Percentiles rank a stretch among this genome's conserved stretches.
Conservation (phyloP, 2,329 filamentous ascomycete species). For the Aspergillus neoniger region DNA sequence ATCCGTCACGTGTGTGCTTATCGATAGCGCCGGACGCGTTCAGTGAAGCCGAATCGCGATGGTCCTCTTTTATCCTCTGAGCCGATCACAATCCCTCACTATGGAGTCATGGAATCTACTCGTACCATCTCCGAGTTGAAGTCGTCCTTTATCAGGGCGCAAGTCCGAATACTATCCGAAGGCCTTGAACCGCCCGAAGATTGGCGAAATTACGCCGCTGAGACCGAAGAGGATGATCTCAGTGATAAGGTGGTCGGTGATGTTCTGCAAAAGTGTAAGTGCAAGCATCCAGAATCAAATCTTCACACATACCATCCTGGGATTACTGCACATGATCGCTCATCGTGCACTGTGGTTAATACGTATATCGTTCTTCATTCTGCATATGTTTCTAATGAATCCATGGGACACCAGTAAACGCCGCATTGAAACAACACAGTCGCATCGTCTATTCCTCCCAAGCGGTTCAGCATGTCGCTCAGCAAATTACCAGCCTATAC, state of each 20-base stretch:
- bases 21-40: conserved; percentile 16
- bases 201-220: conserved; percentile 47
- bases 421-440: conserved; percentile 54
- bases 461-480: conserved; percentile 57
- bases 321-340: neutral
- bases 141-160: conserved; percentile 52
- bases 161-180: conserved; percentile 55
- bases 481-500: conserved; percentile 58
- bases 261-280: conserved; percentile 53
- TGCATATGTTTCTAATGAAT: neutral
- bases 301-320: too few relatives aligned
- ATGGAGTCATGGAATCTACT: conserved; percentile 40
- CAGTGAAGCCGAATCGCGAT: neutral
- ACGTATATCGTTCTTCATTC: neutral
- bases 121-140: conserved; percentile 55
- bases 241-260: conserved; percentile 53
- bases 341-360: neutral
- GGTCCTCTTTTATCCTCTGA: neutral
- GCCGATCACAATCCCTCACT: conserved; percentile 11
- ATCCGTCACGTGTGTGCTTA: conserved; percentile 19
- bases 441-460: conserved; percentile 56
- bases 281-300: neutral
- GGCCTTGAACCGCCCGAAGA: conserved; percentile 50
- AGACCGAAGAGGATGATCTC: conserved; percentile 48
- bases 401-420: conserved; percentile 47